Percentiles rank a stretch among this genome's conserved stretches.
phyloP scores from a whole-genome alignment of 345 rosid genomes.

The Populus alba region DNA sequence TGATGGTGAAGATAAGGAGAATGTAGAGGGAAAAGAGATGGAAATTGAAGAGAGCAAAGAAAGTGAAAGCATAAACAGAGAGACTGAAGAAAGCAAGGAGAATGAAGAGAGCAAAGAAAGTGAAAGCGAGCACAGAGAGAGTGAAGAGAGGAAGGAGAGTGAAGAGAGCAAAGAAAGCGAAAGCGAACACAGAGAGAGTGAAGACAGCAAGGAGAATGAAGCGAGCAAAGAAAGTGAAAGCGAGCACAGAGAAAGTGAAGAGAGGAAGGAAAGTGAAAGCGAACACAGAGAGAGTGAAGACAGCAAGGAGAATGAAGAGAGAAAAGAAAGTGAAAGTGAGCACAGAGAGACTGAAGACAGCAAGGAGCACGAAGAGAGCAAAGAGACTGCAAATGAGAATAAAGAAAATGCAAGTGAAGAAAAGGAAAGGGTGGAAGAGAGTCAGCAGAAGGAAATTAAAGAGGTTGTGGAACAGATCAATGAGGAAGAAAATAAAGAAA shows the following conservation, averaged over 20 bases:
- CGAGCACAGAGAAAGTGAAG: slow-evolving; percentile 10
- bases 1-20: slow-evolving; percentile 12
- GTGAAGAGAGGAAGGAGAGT: slow-evolving; percentile 4
- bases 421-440: slow-evolving; percentile 6
- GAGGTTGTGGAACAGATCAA: slow-evolving; percentile 22
- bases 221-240: slow-evolving; percentile 8
- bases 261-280: slow-evolving; percentile 2
- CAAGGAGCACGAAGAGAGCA: slow-evolving; percentile 16
- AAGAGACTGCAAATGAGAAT: slow-evolving; percentile 4
- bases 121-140: slow-evolving; percentile 5
- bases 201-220: slow-evolving; percentile 19
- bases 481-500: slow-evolving; percentile 2
- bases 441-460: slow-evolving; percentile 4
- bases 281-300: slow-evolving; percentile 19
- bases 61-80: slow-evolving; percentile 1
- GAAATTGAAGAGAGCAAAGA: slow-evolving; percentile 15
- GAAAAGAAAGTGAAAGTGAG: slow-evolving; percentile 11
- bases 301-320: slow-evolving; percentile 18
- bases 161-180: slow-evolving; percentile 16
- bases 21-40: neutral
- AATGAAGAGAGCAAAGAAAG: slow-evolving; percentile 19
- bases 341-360: slow-evolving; percentile 6
- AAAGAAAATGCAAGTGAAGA: slow-evolving; percentile 2
- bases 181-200: slow-evolving; percentile 11
- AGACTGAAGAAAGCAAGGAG: slow-evolving; percentile 16